Base-by-base conservation (phyloP, 108 stramenopile genomes). In the Cyclotella atomus region DNA sequence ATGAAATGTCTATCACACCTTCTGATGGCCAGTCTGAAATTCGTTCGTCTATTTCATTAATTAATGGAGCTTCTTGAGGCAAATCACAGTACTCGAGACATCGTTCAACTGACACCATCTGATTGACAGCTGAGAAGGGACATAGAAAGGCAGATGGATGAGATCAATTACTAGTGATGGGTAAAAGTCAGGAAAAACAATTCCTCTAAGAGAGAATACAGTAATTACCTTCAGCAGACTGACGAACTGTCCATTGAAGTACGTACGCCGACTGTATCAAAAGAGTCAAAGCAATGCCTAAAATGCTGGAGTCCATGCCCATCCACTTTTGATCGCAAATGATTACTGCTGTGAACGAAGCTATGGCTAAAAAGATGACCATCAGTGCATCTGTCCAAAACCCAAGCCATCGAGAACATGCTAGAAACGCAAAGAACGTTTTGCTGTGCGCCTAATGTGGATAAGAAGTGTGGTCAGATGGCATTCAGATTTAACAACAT, bases 101-200 rank as follows among this genome's bases (percentile, higher is more conserved):
- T 27, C 93, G 81, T 68, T 94, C 93, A 7, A 97, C 93, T 34
- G 88, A 81, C 34, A 97, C 91, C 91, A 99, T 96, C 55, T 92
- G 92, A 60, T 93, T 95, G 28, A 90, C 91, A 2, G 96, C 92
- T n/a, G n/a, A n/a, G n/a, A n/a, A n/a, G n/a, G n/a, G n/a, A n/a
- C n/a, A n/a, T n/a, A n/a, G n/a, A n/a, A n/a, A n/a, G n/a, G n/a
- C n/a, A n/a, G n/a, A n/a, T n/a, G n/a, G n/a, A n/a, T n/a, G n/a
- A n/a, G n/a, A n/a, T n/a, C n/a, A n/a, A n/a, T n/a, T n/a, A n/a
- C n/a, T n/a, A n/a, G n/a, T n/a, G n/a, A n/a, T n/a, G n/a, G n/a
- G n/a, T n/a, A n/a, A n/a, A n/a, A n/a, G n/a, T n/a, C n/a, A n/a
- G n/a, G n/a, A n/a, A n/a, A n/a, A n/a, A n/a, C n/a, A n/a, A n/a